Conservation (phyloP, 192 early-diverging fungal species). For the Gaertneriomyces semiglobifer region DNA sequence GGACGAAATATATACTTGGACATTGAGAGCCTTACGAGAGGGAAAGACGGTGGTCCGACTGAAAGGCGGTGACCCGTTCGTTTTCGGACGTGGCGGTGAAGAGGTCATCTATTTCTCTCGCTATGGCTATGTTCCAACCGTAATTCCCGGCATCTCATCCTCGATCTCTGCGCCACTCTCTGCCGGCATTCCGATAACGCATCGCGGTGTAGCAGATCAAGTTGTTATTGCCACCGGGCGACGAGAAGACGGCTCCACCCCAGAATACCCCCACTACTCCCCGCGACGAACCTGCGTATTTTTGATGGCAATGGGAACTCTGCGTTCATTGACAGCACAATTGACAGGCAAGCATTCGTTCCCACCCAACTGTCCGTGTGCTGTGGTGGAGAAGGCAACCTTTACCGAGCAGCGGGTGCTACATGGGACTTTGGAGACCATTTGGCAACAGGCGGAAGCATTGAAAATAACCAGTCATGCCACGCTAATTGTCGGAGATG, state of each 20-base stretch:
- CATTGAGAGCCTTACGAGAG: conserved; percentile 62
- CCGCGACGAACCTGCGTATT: conserved; percentile 72
- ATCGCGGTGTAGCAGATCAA: conserved; percentile 82
- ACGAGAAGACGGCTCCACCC: conserved; percentile 70
- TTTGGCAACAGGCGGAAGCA: conserved; percentile 61
- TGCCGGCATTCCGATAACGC: conserved; percentile 79
- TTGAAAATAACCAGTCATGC: conserved; percentile 65
- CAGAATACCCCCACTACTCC: conserved; percentile 65
- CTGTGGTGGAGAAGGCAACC: conserved; percentile 73
- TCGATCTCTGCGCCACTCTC: conserved; percentile 71
- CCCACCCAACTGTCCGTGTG: conserved; percentile 64
- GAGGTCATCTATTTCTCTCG: conserved; percentile 73
- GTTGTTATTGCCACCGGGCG: conserved; percentile 80
- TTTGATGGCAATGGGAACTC: conserved; percentile 79
- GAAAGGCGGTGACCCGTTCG: conserved; percentile 90
- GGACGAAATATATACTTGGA: conserved; percentile 70
- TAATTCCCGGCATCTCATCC: conserved; percentile 77
- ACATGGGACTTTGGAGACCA: conserved; percentile 57
- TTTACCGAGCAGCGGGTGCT: conserved; percentile 64
- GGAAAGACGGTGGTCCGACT: conserved; percentile 75
- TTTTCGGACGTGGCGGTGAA: conserved; percentile 91
- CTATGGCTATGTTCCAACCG: conserved; percentile 54
- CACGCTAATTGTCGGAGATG: conserved; percentile 71
- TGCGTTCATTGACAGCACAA: conserved; percentile 45
- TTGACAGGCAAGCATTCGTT: conserved; percentile 39